These are phyloP conservation scores for Musa itinerans DNA, from an alignment of 176 grass and related monocot genomes.

Conservation along the genomic window DNA sequence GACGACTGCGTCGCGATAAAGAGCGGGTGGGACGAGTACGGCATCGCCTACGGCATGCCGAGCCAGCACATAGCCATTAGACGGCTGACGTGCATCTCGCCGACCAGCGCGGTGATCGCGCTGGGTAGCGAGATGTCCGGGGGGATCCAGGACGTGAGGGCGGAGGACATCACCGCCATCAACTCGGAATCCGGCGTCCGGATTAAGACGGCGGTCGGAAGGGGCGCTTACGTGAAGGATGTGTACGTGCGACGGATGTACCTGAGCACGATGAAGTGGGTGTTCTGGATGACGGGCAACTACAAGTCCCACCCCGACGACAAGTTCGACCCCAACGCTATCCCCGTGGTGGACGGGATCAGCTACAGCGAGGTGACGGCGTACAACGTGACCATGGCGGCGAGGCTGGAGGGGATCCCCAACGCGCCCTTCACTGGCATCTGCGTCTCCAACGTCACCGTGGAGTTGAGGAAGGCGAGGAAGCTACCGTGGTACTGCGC, in stretches of 20 bases:
- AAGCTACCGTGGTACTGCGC: slow-evolving; percentile 68
- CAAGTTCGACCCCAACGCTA: slow-evolving; percentile 51
- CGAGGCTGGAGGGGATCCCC: slow-evolving; percentile 65
- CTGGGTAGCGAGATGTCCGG: slow-evolving; percentile 97
- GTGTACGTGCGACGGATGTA: slow-evolving; percentile 55
- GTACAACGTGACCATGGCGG: slow-evolving; percentile 41
- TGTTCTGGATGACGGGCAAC: slow-evolving; percentile 88
- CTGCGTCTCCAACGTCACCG: slow-evolving; percentile 70
- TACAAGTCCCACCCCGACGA: slow-evolving; percentile 77
- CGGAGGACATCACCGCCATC: slow-evolving; percentile 68
- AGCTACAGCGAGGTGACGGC: slow-evolving; percentile 86
- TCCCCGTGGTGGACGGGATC: slow-evolving; percentile 57
- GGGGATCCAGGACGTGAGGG: slow-evolving; percentile 73
- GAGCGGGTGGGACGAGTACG: slow-evolving; percentile 95
- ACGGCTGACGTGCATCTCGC: slow-evolving; percentile 60
- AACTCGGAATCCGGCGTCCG: slow-evolving; percentile 71
- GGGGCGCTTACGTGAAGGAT: slow-evolving; percentile 53
- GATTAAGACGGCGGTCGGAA: slow-evolving; percentile 69
- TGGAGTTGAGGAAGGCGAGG: slow-evolving; percentile 35
- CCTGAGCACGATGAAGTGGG: slow-evolving; percentile 56
- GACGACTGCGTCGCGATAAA: slow-evolving; percentile 97
- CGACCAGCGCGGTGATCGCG: slow-evolving; percentile 75
- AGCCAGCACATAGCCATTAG: slow-evolving; percentile 69
- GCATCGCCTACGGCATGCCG: slow-evolving; percentile 71
- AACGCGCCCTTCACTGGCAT: slow-evolving; percentile 46